These are phyloP conservation scores for Adiantum capillusveneris DNA, from an alignment of 75 land plant genomes.

Conservation along the genomic window DNA sequence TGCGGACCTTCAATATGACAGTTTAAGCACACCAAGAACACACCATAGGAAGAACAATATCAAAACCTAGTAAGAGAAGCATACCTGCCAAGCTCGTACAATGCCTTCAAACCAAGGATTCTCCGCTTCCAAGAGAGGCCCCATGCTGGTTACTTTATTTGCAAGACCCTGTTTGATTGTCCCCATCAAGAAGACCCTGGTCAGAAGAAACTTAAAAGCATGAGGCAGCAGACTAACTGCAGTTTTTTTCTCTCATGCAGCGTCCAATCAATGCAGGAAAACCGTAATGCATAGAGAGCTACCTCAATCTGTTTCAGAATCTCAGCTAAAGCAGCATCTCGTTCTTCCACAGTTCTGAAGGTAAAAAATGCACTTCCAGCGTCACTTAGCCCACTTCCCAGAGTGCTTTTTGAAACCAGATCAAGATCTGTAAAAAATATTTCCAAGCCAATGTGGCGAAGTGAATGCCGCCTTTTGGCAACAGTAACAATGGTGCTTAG, in stretches of 20 bases:
- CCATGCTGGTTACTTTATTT: slow-evolving; percentile 12
- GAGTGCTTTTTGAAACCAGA: slow-evolving; percentile 6
- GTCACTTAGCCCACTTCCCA: slow-evolving; percentile 14
- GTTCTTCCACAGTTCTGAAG: slow-evolving; percentile 25
- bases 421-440: slow-evolving; percentile 29
- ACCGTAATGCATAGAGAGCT: not conserved
- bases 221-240: not conserved
- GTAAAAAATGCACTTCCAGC: slow-evolving; percentile 40
- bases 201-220: slow-evolving; percentile 9
- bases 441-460: slow-evolving; percentile 34
- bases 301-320: slow-evolving; percentile 28
- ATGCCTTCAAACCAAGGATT: slow-evolving; percentile 22
- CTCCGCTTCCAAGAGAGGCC: slow-evolving; percentile 30
- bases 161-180: slow-evolving; percentile 19
- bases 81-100: slow-evolving; percentile 40
- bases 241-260: not conserved
- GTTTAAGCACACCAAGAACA: not conserved
- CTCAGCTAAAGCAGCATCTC: slow-evolving; percentile 11
- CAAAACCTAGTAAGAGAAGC: not conserved
- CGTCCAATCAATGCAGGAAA: not conserved
- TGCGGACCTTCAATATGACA: not conserved
- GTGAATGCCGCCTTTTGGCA: slow-evolving; percentile 33
- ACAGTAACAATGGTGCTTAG: slow-evolving; percentile 26
- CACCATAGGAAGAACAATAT: not conserved
- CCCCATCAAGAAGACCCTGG: slow-evolving; percentile 21